Evolutionary conservation across 768 basidiomycete species (phyloP).

Genomic region (Suillus luteus): DNA sequence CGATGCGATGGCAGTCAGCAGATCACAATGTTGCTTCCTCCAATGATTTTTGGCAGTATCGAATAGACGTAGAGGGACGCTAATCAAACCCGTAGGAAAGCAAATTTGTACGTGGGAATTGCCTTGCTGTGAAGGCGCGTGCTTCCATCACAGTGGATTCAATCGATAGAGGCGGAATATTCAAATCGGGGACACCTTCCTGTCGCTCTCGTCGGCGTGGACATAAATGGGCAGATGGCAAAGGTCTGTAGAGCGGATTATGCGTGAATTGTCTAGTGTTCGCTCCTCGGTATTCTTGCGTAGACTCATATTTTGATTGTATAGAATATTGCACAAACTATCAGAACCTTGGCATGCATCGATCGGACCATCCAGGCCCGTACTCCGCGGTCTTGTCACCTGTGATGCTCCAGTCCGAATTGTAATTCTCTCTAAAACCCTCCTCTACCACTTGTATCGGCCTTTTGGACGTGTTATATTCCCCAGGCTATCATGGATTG

Average conservation of each 20-base stretch:
- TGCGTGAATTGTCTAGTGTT: background rate
- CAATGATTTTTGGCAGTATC: background rate
- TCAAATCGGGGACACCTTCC: background rate
- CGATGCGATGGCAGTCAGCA: background rate
- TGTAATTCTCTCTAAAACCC: background rate
- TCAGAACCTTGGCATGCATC: conserved; percentile 14
- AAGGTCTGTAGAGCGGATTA: background rate
- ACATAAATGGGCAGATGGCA: background rate
- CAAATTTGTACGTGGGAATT: background rate
- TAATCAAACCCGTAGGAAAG: background rate
- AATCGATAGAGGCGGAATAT: conserved; percentile 1
- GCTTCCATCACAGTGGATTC: background rate
- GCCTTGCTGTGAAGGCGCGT: background rate
- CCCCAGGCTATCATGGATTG: background rate
- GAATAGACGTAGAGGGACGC: background rate
- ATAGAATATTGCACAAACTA: conserved; percentile 4
- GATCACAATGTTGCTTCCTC: background rate
- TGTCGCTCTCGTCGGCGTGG: background rate
- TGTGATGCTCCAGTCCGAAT: conserved; percentile 2
- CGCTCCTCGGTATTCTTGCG: background rate
- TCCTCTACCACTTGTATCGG: background rate
- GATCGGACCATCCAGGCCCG: background rate
- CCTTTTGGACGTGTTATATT: background rate
- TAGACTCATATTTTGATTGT: conserved; percentile 2
- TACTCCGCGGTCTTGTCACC: background rate